Evolutionary conservation across 2,329 filamentous ascomycete species (phyloP), one percentile per base, ranked within the genome.

Genomic region (Fusarium sarcochroum): DNA sequence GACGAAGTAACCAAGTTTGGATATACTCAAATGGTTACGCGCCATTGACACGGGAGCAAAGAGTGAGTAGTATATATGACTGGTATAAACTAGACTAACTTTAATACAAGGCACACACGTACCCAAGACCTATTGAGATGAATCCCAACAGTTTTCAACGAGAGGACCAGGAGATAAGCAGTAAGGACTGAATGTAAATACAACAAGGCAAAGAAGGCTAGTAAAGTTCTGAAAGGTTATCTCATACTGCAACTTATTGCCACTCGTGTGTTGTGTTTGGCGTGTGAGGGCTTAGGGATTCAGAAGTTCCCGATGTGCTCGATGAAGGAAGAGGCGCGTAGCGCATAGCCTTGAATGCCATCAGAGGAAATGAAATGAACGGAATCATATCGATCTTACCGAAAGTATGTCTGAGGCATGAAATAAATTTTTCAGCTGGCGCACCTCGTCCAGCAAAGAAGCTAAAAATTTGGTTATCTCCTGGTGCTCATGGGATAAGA

Each of bases 21-120:
- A 17, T 37, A 37, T 53, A 53, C 41, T 53, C 30, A 21, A 53
- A 53, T 37, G 25, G 27, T 23, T 53, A 45, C n/a, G 45, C 30
- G 10, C 50, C 40, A 21, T 18, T 17, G 42, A 41, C 32, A 44
- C 40, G 45, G 35, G 4, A 35, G 34, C 34, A 35, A 17, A 35
- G n/a, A 17, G 34, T 13, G 13, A 35, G 34, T 17, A 13, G n/a
- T n/a, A n/a, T n/a, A n/a, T n/a, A n/a, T n/a, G n/a, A n/a, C n/a
- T n/a, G n/a, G n/a, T n/a, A n/a, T n/a, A n/a, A n/a, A n/a, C n/a
- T n/a, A n/a, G n/a, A n/a, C n/a, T n/a, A n/a, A n/a, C n/a, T n/a
- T 35, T 6, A 35, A 35, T 35, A 15, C 6, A 35, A 35, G 34
- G 34, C 34, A 35, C 34, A 35, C 11, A 35, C 34, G 4, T 35